Conservation (phyloP, 495 filamentous ascomycete genomes). For the Hypomontagnella monticulosa region DNA sequence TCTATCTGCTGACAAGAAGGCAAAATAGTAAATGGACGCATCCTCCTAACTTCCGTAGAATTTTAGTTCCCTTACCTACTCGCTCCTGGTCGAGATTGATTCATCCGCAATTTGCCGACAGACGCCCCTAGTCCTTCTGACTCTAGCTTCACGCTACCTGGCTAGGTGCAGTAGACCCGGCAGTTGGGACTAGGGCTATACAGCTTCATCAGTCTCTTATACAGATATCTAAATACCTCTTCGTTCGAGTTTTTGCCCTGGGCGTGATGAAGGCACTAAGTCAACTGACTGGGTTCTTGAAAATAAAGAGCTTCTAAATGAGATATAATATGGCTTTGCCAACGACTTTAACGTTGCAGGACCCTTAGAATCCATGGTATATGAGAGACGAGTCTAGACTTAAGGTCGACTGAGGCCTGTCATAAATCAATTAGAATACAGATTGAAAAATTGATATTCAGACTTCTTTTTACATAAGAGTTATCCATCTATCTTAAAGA, state of each 20-base stretch:
- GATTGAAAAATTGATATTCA: neutral
- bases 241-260: neutral
- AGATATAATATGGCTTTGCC: no score
- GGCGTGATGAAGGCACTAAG: neutral
- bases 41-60: neutral
- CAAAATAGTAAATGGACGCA: neutral
- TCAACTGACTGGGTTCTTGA: no score
- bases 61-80: conserved; percentile 3
- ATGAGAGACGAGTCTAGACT: conserved; percentile 15
- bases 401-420: neutral
- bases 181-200: conserved; percentile 7
- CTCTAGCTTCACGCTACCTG: conserved; percentile 8
- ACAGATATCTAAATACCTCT: no score
- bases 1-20: neutral
- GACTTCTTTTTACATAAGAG: neutral
- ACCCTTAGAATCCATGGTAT: neutral
- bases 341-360: conserved; percentile 2
- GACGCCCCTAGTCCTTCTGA: conserved; percentile 12
- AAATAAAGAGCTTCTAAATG: no score
- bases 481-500: neutral
- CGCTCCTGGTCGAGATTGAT: conserved; percentile 12
- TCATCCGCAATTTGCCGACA: conserved; percentile 37
- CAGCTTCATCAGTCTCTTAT: no score
- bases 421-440: neutral
- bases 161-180: conserved; percentile 30